These are phyloP conservation scores for Clathrus columnatus DNA, from an alignment of 768 basidiomycete genomes.

Conservation along the genomic window DNA sequence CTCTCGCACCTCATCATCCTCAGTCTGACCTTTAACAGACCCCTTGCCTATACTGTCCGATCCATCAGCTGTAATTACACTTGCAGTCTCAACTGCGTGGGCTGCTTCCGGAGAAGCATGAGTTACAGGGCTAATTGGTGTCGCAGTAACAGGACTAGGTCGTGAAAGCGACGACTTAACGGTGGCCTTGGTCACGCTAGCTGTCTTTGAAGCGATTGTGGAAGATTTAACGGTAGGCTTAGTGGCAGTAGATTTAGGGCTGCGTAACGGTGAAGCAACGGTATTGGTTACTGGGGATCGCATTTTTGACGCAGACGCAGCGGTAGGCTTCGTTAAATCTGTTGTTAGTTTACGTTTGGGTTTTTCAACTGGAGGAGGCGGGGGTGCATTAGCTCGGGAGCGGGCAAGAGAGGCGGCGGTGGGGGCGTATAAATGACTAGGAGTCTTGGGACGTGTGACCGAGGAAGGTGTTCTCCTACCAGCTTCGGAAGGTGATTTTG, in stretches of 20 bases:
- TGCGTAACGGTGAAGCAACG: constrained; percentile 19
- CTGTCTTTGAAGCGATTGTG: constrained; percentile 16
- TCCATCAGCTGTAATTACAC: not conserved
- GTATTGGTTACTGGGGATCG: constrained; percentile 27
- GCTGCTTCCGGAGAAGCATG: not conserved
- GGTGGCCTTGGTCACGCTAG: constrained; percentile 13
- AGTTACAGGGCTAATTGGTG: not conserved
- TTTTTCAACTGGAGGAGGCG: constrained; percentile 26
- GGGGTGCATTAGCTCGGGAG: constrained; percentile 45
- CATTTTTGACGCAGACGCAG: constrained; percentile 61
- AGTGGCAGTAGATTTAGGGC: constrained; percentile 18
- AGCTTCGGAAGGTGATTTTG: constrained; percentile 15
- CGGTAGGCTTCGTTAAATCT: constrained; percentile 75
- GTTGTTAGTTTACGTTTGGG: constrained; percentile 49
- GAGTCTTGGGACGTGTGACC: constrained; percentile 46
- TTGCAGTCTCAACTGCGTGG: not conserved
- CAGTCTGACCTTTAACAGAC: not conserved
- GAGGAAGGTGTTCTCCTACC: constrained; percentile 23
- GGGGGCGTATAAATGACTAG: constrained; percentile 67
- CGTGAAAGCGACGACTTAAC: not conserved
- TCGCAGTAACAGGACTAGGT: not conserved
- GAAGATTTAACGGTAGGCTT: constrained; percentile 17
- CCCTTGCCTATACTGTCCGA: constrained; percentile 6
- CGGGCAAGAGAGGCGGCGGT: constrained; percentile 76
- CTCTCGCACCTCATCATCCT: not conserved